Evolutionary conservation across 768 basidiomycete species (phyloP).

Genomic region (Sporobolomyces phaffii): DNA sequence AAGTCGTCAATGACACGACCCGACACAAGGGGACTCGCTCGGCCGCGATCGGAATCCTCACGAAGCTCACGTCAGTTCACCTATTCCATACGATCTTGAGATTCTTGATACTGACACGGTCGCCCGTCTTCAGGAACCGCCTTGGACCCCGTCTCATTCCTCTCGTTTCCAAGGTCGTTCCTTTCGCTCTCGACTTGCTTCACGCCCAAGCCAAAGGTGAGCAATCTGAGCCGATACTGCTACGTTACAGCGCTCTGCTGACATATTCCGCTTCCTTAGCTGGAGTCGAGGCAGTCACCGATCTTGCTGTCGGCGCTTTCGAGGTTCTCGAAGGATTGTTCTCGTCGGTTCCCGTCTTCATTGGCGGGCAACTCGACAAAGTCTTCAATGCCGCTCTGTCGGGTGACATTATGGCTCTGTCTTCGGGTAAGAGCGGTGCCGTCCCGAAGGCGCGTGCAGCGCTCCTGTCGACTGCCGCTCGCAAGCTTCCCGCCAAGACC

Average conservation of each 20-base stretch:
- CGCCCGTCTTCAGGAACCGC: constrained; percentile 54
- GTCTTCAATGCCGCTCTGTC: constrained; percentile 40
- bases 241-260: too few relatives aligned
- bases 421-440: background rate
- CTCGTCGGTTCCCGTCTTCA: constrained; percentile 69
- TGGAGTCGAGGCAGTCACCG: background rate
- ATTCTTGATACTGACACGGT: too few relatives aligned
- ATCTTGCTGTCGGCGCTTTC: constrained; percentile 44
- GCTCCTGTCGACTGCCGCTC: constrained; percentile 63
- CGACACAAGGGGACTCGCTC: constrained; percentile 43
- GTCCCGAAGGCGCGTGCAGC: constrained; percentile 47
- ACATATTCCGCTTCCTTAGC: background rate
- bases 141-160: constrained; percentile 86
- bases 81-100: too few relatives aligned
- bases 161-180: constrained; percentile 65
- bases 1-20: constrained; percentile 47
- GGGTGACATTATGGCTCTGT: constrained; percentile 24
- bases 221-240: background rate
- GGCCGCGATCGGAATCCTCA: constrained; percentile 56
- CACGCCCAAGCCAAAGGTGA: constrained; percentile 24
- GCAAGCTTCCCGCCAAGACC: constrained; percentile 61
- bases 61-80: constrained; percentile 58
- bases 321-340: constrained; percentile 64
- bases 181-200: constrained; percentile 46
- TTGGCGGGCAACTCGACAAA: constrained; percentile 43